Conservation (phyloP, 352 stramenopile genomes). For the Globisporangium uncinulatum region DNA sequence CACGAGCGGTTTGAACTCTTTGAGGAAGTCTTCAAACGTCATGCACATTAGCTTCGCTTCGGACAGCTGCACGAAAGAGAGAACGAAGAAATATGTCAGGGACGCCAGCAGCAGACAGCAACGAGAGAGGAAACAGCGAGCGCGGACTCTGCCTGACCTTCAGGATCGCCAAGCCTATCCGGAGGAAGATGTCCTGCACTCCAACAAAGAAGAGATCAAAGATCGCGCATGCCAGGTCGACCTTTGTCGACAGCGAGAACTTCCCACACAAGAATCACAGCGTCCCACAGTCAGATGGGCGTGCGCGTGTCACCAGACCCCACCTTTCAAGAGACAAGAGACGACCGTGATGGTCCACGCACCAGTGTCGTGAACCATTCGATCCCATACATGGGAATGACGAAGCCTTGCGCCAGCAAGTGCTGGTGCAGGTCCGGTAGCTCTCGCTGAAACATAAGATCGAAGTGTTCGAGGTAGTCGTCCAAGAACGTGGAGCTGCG, state of each 20-base stretch:
- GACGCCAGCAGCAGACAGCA: background rate
- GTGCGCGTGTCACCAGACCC: background rate
- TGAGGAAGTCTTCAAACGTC: slow-evolving; percentile 77
- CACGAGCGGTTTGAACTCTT: slow-evolving; percentile 76
- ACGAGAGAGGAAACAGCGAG: no score
- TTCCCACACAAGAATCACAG: background rate
- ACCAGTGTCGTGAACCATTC: slow-evolving; percentile 87
- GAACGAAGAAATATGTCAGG: background rate
- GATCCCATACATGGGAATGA: slow-evolving; percentile 79
- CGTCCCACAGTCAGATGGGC: background rate
- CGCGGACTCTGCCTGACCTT: slow-evolving; percentile 32
- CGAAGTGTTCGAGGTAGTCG: slow-evolving; percentile 80
- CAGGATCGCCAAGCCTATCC: slow-evolving; percentile 69
- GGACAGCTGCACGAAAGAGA: slow-evolving; percentile 22
- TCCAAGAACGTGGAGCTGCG: slow-evolving; percentile 80
- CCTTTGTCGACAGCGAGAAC: slow-evolving; percentile 83
- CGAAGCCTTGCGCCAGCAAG: slow-evolving; percentile 60
- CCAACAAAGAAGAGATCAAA: slow-evolving; percentile 84
- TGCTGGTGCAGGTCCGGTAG: slow-evolving; percentile 65
- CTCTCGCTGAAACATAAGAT: slow-evolving; percentile 58
- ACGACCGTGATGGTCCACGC: background rate
- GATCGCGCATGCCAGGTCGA: slow-evolving; percentile 73
- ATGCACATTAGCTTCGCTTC: slow-evolving; percentile 83
- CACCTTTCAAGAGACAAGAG: background rate
- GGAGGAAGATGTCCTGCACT: slow-evolving; percentile 76